Base-by-base conservation (phyloP, 768 basidiomycete genomes). In the Cubamyces lactineus region DNA sequence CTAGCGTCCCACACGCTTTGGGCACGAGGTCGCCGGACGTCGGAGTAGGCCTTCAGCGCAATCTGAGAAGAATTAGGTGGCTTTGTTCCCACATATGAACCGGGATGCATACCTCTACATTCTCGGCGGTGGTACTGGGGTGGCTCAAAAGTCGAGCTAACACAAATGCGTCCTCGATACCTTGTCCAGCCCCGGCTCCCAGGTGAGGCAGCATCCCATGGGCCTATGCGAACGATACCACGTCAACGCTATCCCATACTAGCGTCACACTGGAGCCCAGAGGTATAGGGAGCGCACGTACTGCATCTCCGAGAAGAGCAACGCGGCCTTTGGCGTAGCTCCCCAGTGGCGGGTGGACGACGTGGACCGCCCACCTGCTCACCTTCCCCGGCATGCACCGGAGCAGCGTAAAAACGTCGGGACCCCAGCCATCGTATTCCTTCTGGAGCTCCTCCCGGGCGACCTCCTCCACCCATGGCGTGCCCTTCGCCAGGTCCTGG, bases 131-230 rank as follows among this genome's bases (percentile, higher is more conserved):
- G 1, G 80, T 79, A 57, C 75, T 67, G 2, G 80, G 76, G 62
- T 81, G 79, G 6, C 69, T 67, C 16, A 86, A 78, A 15, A 86
- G 71, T 12, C 76, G 73, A 41, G 76, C 78, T 4, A 87, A 71
- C 5, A 81, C 68, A 47, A 79, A 78, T 0, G 78, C 80, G 61
- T 86, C 86, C 66, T 86, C 85, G 28, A 86, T 77, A 1, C 83
- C 85, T 72, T 86, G 85, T 8, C 85, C 82, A 8, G 82, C 83
- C 1, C 85, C 85, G 0, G 84, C 78, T 2, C 84, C 84, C 11
- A 86, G 72, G 69, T 86, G 84, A 0, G 86, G 84, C 38, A 79
- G 66, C 85, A 86, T 86, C 0, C 74, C 83, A 66, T 86, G 85
- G 9, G 85, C 85, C 58, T 65, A 34, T 6, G 34, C 11, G 34